These are phyloP conservation scores for Fusarium sp. DNA, from an alignment of 2,329 filamentous ascomycete species.

Conservation along the genomic window DNA sequence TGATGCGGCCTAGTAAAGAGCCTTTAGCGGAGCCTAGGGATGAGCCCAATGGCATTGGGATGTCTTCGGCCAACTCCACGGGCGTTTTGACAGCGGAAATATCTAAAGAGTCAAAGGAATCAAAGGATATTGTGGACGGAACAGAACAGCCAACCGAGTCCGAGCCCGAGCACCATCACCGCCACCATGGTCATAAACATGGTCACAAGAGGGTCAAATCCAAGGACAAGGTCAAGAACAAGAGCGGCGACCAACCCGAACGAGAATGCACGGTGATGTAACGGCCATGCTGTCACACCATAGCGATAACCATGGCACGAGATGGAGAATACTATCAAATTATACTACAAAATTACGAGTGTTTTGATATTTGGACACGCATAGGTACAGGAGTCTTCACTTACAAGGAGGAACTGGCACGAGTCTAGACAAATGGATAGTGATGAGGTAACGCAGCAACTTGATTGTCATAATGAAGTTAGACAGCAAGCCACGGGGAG, in stretches of 20 bases:
- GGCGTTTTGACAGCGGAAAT: slow-evolving; percentile 41
- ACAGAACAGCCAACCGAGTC: slow-evolving; percentile 40
- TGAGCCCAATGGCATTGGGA: slow-evolving; percentile 42
- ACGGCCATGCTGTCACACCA: background rate
- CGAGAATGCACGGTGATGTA: slow-evolving; percentile 63
- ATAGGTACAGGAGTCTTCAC: slow-evolving; percentile 29
- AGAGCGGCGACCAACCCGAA: slow-evolving; percentile 53
- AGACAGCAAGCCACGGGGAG: background rate
- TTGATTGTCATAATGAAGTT: slow-evolving; percentile 14
- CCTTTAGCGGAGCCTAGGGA: slow-evolving; percentile 37
- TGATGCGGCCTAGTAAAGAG: slow-evolving; percentile 65
- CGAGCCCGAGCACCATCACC: slow-evolving; percentile 34
- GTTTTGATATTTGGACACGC: slow-evolving; percentile 21
- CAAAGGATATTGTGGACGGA: slow-evolving; percentile 20
- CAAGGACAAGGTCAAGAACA: slow-evolving; percentile 54
- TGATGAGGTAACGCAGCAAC: background rate
- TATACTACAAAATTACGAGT: background rate
- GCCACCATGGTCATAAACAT: slow-evolving; percentile 47
- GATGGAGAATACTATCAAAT: background rate
- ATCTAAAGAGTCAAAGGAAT: slow-evolving; percentile 32
- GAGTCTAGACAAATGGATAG: background rate
- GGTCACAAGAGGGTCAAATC: slow-evolving; percentile 52
- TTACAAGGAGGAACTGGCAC: slow-evolving; percentile 5
- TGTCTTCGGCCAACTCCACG: slow-evolving; percentile 43
- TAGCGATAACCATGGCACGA: background rate